Evolutionary conservation across 2,329 filamentous ascomycete genomes (phyloP).

Genomic region (Lecanicillium sp.): DNA sequence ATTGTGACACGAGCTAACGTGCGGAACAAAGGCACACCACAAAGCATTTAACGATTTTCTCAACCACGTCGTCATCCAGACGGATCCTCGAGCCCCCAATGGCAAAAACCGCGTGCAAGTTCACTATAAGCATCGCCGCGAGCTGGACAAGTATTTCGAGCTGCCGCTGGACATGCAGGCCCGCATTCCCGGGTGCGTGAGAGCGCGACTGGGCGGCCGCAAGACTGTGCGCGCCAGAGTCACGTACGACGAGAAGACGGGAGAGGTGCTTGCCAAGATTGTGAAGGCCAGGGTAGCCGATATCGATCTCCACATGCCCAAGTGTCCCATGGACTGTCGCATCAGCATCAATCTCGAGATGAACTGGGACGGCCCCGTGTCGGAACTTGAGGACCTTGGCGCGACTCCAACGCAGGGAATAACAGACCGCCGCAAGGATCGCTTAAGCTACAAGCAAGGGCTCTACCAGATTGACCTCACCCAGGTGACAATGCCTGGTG

Average conservation of each 20-base stretch:
- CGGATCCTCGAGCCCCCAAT: slow-evolving; percentile 47
- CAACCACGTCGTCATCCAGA: slow-evolving; percentile 60
- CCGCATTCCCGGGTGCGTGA: slow-evolving; percentile 58
- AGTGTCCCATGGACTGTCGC: slow-evolving; percentile 76
- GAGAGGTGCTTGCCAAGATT: slow-evolving; percentile 70
- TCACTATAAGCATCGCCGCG: slow-evolving; percentile 73
- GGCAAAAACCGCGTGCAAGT: slow-evolving; percentile 53
- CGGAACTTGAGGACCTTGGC: slow-evolving; percentile 43
- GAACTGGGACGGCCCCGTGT: slow-evolving; percentile 66
- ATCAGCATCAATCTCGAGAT: slow-evolving; percentile 95
- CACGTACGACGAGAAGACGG: slow-evolving; percentile 68
- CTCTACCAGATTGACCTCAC: slow-evolving; percentile 89
- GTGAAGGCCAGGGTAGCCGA: slow-evolving; percentile 87
- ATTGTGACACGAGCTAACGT: slow-evolving; percentile 17
- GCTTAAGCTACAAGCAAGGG: slow-evolving; percentile 83
- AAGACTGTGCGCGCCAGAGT: slow-evolving; percentile 50
- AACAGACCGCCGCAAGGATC: slow-evolving; percentile 74
- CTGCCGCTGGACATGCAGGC: slow-evolving; percentile 55
- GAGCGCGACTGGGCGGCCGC: slow-evolving; percentile 48
- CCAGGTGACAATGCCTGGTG: slow-evolving; percentile 60
- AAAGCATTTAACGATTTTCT: slow-evolving; percentile 77
- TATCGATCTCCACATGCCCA: slow-evolving; percentile 78
- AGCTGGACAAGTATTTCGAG: slow-evolving; percentile 79
- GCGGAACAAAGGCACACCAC: slow-evolving; percentile 60
- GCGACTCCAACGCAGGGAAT: slow-evolving; percentile 32